These are phyloP conservation scores for Ceratocystis destructans DNA, from an alignment of 2,329 filamentous ascomycete species.

Conservation along the genomic window DNA sequence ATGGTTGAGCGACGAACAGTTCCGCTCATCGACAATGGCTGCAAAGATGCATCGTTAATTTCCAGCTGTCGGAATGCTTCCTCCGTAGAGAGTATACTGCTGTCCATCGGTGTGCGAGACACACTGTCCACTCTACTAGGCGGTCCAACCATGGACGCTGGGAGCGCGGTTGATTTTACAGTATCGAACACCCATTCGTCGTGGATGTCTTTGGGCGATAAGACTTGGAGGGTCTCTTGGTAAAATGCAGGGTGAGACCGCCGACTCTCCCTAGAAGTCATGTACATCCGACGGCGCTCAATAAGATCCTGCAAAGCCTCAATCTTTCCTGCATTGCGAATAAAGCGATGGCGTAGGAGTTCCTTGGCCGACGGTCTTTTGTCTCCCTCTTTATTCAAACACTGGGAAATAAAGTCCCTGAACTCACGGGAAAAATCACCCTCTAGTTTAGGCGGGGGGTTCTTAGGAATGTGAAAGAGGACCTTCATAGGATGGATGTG, in stretches of 20 bases:
- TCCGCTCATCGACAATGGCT: constrained; percentile 37
- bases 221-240: constrained; percentile 72
- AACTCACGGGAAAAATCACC: constrained; percentile 80
- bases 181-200: constrained; percentile 97
- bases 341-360: constrained; percentile 75
- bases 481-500: constrained; percentile 89
- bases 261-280: constrained; percentile 55
- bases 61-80: constrained; percentile 48
- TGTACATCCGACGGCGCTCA: constrained; percentile 62
- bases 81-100: constrained; percentile 30
- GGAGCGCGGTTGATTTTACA: constrained; percentile 52
- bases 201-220: constrained; percentile 52
- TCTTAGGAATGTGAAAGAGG: constrained; percentile 80
- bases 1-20: constrained; percentile 48
- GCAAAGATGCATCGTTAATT: constrained; percentile 46
- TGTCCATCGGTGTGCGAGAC: constrained; percentile 9
- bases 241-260: constrained; percentile 70
- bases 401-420: constrained; percentile 84
- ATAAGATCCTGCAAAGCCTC: constrained; percentile 82
- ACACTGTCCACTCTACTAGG: constrained; percentile 3
- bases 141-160: constrained; percentile 2
- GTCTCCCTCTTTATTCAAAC: constrained; percentile 84
- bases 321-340: constrained; percentile 72
- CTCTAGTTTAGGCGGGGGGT: constrained; percentile 68
- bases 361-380: constrained; percentile 73